Evolutionary conservation across 2,329 filamentous ascomycete genomes (phyloP), one percentile per base, ranked within the genome.

Genomic region (Clonostachys byssicola): DNA sequence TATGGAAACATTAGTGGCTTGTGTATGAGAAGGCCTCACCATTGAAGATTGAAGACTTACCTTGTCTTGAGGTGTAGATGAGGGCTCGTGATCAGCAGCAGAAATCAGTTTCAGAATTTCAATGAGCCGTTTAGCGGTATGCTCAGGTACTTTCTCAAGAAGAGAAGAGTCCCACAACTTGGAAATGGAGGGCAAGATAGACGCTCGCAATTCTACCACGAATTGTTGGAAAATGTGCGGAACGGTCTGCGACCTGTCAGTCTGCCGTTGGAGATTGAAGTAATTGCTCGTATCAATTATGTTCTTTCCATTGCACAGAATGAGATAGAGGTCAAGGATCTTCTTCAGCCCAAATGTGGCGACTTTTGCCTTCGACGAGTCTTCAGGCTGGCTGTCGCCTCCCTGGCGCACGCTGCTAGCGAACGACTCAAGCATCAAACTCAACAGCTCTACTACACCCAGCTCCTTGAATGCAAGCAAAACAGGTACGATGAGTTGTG

Each of bases 121-220:
- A 50, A 97, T 82, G 13, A 96, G 73, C 46, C 83, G 86, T 55
- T 89, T 88, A 16, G 94, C 81, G 40, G 92, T 87, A 18, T 83
- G 78, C 20, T 84, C 85, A 4, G 88, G 84, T 1, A 90, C 81
- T 57, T 89, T 92, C 56, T 96, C 90, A 16, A 94, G 81, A 43
- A 95, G 81, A 23, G 83, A 74, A 1, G 91, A 95, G 54, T 89
- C 84, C 95, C 94, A 99, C 30, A 97, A 78, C 42, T 85, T 78
- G 48, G 80, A 79, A 39, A 94, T 78, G 42, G 86, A 81, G 1
- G 91, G 89, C 13, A 96, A 70, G 23, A 96, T 81, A 23, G 85
- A 81, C 67, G 88, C 83, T 40, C 94, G 86, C 40, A 97, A 69
- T 62, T 97, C 92, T 6, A 97, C 83, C 13, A 96, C 72, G 47